Evolutionary conservation across 208 protist species (phyloP).

Genomic region (Trypanosoma lewisi): DNA sequence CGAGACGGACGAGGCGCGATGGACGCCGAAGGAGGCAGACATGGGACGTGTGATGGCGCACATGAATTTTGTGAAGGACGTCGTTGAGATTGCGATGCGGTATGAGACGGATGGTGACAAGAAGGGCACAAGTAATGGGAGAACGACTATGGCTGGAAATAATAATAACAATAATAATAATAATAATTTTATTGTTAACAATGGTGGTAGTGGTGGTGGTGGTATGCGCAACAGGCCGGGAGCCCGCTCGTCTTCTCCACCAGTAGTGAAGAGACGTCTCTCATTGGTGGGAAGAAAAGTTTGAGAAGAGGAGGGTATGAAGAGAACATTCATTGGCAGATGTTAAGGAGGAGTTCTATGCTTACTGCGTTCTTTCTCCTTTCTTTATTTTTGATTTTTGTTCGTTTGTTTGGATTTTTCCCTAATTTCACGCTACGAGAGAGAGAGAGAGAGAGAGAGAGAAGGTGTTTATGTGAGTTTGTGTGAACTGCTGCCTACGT

Average conservation of each 20-base stretch:
- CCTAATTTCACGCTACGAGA: too few species aligned
- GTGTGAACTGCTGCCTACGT: neutral
- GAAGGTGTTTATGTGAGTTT: neutral
- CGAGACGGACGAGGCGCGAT: constrained; percentile 56
- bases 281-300: constrained; percentile 19
- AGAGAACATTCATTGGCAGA: too few species aligned
- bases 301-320: too few species aligned
- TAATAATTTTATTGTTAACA: too few species aligned
- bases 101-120: constrained; percentile 13
- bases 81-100: constrained; percentile 22
- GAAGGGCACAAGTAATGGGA: neutral
- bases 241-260: neutral
- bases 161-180: too few species aligned
- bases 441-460: too few species aligned
- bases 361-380: too few species aligned
- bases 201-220: too few species aligned
- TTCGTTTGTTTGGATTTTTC: too few species aligned
- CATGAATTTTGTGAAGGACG: constrained; percentile 47
- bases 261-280: constrained; percentile 7
- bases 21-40: constrained; percentile 78
- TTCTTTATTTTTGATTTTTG: too few species aligned
- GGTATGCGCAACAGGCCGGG: too few species aligned
- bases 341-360: too few species aligned
- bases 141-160: neutral
- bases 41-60: constrained; percentile 84